Conservation (phyloP, 495 filamentous ascomycete species). For the Aspergillus diversus region DNA sequence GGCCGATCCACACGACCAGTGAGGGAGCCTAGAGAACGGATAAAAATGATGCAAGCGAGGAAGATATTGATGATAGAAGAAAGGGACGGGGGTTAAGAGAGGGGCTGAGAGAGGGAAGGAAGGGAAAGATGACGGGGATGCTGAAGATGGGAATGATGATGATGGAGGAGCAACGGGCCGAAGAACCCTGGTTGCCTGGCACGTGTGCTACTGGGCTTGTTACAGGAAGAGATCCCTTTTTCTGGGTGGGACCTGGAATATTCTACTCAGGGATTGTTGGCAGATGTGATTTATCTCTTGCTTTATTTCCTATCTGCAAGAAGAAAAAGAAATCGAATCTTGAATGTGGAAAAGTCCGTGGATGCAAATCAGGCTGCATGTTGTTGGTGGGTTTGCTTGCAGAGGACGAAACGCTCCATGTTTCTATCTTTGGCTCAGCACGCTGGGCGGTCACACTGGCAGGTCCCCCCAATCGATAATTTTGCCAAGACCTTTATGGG, state of each 20-base stretch:
- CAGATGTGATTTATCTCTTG: not conserved
- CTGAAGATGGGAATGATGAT: slow-evolving; percentile 17
- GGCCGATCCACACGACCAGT: not conserved
- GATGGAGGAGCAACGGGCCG: slow-evolving; percentile 18
- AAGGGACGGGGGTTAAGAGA: not conserved
- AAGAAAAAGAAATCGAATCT: not conserved
- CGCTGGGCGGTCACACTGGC: not conserved
- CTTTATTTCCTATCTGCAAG: slow-evolving; percentile 1
- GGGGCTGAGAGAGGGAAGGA: slow-evolving; percentile 1
- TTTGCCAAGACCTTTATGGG: too few species aligned
- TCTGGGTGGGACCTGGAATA: not conserved
- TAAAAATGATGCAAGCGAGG: slow-evolving; percentile 5
- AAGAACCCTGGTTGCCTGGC: slow-evolving; percentile 17
- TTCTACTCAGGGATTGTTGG: not conserved
- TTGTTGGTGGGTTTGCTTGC: not conserved
- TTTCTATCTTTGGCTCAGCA: slow-evolving; percentile 6
- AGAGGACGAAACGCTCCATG: not conserved
- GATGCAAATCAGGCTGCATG: slow-evolving; percentile 4
- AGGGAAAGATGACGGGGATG: slow-evolving; percentile 3
- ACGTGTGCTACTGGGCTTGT: slow-evolving; percentile 19
- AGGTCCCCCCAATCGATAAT: too few species aligned
- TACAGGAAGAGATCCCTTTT: not conserved
- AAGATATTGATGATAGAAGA: slow-evolving; percentile 3
- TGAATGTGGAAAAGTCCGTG: slow-evolving; percentile 7
- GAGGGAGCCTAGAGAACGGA: not conserved